A percentile compares a stretch with the other conserved stretches of the same genome.
phyloP scores from a whole-genome alignment of 257 asterid species.

The Fraxinus anomala region DNA sequence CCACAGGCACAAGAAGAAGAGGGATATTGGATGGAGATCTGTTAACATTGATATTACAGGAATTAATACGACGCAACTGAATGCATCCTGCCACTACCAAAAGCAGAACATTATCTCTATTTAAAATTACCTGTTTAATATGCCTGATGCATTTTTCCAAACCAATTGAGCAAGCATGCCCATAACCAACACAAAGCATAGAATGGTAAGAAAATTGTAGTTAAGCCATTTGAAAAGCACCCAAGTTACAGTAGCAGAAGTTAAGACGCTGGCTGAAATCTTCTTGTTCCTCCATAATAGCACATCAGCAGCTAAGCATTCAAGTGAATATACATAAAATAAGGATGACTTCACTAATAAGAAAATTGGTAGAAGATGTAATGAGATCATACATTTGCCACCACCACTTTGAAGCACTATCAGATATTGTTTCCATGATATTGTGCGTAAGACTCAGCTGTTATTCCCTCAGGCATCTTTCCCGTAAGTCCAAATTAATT shows the following conservation, averaged over 20 bases:
- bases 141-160: conserved; percentile 64
- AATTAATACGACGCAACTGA: conserved; percentile 14
- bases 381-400: conserved; percentile 61
- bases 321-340: not conserved
- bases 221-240: conserved; percentile 85
- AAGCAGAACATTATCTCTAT: not conserved
- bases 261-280: conserved; percentile 65
- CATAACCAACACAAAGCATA: conserved; percentile 55
- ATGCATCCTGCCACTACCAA: conserved; percentile 13
- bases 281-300: conserved; percentile 89
- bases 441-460: conserved; percentile 65
- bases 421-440: conserved; percentile 62
- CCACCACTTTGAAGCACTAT: conserved; percentile 73
- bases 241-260: conserved; percentile 71
- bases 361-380: not conserved
- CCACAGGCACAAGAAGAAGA: conserved; percentile 58
- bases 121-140: conserved; percentile 43
- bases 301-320: conserved; percentile 74
- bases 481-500: conserved; percentile 11
- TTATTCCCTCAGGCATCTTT: conserved; percentile 74
- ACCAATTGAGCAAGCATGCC: conserved; percentile 62
- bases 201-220: conserved; percentile 68
- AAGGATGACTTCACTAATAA: not conserved
- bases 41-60: conserved; percentile 16
- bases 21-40: conserved; percentile 62